A percentile compares a stretch with the other conserved stretches of the same genome.
These are phyloP conservation scores for Hypoxylon lienhwacheense DNA, from an alignment of 495 filamentous ascomycete genomes.

Conservation along the genomic window DNA sequence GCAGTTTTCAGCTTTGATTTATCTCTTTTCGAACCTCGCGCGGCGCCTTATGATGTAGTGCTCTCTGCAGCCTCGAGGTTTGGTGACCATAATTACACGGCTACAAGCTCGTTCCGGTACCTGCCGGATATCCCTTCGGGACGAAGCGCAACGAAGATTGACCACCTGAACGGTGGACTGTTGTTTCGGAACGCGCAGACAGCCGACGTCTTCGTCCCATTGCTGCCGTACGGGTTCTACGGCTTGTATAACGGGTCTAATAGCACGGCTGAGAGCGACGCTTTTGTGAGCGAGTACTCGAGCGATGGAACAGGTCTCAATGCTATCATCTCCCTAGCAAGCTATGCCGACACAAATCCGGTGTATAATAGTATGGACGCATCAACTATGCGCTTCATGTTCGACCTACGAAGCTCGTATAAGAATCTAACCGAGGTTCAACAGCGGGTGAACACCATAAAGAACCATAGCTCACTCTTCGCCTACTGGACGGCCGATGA, in stretches of 20 bases:
- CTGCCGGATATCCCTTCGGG: conserved; percentile 57
- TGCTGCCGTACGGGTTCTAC: conserved; percentile 69
- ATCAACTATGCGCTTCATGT: conserved; percentile 64
- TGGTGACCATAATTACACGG: conserved; percentile 38
- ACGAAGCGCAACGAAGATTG: conserved; percentile 64
- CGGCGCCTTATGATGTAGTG: conserved; percentile 49
- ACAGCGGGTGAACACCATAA: conserved; percentile 55
- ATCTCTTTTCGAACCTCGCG: conserved; percentile 46
- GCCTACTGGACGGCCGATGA: conserved; percentile 71
- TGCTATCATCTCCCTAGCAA: conserved; percentile 46
- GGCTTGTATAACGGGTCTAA: conserved; percentile 60
- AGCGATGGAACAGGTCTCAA: conserved; percentile 54
- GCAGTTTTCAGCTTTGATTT: conserved; percentile 54
- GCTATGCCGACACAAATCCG: conserved; percentile 44
- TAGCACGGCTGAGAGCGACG: conserved; percentile 43
- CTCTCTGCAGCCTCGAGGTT: conserved; percentile 46
- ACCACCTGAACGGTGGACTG: conserved; percentile 62
- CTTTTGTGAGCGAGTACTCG: conserved; percentile 52
- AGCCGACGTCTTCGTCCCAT: conserved; percentile 44
- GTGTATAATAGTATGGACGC: conserved; percentile 59
- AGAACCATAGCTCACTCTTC: conserved; percentile 57
- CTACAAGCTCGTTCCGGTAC: conserved; percentile 53
- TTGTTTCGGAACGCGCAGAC: conserved; percentile 44
- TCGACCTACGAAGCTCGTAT: conserved; percentile 64
- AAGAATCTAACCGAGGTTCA: conserved; percentile 57